phyloP scores from a whole-genome alignment of 208 protist species.

The Entamoeba moshkovskii region DNA sequence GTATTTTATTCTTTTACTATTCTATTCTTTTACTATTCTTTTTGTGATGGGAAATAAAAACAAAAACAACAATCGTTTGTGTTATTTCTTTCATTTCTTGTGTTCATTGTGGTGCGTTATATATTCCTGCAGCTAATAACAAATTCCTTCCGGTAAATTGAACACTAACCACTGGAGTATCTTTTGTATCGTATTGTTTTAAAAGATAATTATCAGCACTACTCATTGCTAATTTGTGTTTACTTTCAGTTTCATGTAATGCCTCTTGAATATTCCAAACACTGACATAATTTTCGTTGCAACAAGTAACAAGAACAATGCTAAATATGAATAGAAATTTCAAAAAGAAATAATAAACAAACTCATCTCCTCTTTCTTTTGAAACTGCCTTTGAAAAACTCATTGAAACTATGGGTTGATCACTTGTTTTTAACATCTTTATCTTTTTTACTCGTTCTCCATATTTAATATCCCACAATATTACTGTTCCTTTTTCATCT shows the following conservation, averaged over 20 bases:
- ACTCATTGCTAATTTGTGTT: not conserved
- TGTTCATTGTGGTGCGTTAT: not conserved
- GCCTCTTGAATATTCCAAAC: not conserved
- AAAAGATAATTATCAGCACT: not conserved
- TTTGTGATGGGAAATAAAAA: too few relatives aligned
- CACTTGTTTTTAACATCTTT: not conserved
- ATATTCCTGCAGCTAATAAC: not conserved
- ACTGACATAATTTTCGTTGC: not conserved
- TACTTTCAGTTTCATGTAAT: not conserved
- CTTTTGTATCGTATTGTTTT: not conserved
- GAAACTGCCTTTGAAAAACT: not conserved
- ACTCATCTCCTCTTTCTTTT: not conserved
- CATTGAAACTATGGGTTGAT: not conserved
- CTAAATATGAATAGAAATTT: not conserved
- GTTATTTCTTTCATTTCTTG: too few relatives aligned
- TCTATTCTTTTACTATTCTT: too few relatives aligned
- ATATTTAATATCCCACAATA: not conserved
- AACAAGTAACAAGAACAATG: not conserved
- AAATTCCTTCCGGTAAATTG: not conserved
- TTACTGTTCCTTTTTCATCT: not conserved
- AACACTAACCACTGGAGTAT: not conserved
- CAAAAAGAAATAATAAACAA: not conserved
- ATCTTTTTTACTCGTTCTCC: not conserved
- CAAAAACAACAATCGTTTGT: too few relatives aligned
- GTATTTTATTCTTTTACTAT: too few relatives aligned